A percentile compares a stretch with the other conserved stretches of the same genome.
phyloP scores from a whole-genome alignment of 331 rosid species.

The Prunus yedoensis region DNA sequence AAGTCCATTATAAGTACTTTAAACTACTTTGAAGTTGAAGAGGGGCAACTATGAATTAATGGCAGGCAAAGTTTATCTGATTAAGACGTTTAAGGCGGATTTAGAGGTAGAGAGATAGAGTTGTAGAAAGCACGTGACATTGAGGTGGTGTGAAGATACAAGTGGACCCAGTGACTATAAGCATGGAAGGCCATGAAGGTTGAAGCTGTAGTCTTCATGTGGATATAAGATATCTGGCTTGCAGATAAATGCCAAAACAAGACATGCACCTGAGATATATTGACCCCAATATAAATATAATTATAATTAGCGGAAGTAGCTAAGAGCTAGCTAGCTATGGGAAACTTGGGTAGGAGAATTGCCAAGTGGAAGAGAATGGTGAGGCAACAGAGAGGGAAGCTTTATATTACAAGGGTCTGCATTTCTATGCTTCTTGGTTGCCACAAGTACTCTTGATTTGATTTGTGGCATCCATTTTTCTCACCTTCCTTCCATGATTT shows the following conservation, averaged over 20 bases:
- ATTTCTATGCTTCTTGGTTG: constrained; percentile 81
- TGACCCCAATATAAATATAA: background rate
- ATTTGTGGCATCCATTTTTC: background rate
- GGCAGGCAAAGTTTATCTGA: constrained; percentile 51
- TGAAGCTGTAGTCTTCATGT: constrained; percentile 12
- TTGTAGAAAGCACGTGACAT: constrained; percentile 41
- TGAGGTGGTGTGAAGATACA: constrained; percentile 40
- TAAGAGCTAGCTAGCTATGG: background rate
- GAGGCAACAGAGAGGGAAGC: constrained; percentile 78
- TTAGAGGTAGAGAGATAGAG: constrained; percentile 10
- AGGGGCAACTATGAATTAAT: constrained; percentile 33
- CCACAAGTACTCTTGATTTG: constrained; percentile 50
- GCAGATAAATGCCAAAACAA: background rate
- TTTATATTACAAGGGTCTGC: constrained; percentile 77
- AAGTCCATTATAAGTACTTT: constrained; percentile 28
- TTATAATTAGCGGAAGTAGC: background rate
- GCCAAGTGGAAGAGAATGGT: constrained; percentile 66
- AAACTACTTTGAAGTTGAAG: constrained; percentile 28
- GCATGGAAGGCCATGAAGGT: constrained; percentile 7
- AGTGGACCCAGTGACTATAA: constrained; percentile 39
- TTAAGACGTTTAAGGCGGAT: constrained; percentile 35
- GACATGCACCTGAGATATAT: background rate
- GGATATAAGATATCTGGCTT: constrained; percentile 12
- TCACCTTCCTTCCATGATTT: too few relatives aligned
- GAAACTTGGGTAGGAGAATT: constrained; percentile 46